A percentile compares a stretch with the other conserved stretches of the same genome.
Evolutionary conservation across 1,284 basidiomycete species (phyloP).

Genomic region (Pyrrhoderma noxium): DNA sequence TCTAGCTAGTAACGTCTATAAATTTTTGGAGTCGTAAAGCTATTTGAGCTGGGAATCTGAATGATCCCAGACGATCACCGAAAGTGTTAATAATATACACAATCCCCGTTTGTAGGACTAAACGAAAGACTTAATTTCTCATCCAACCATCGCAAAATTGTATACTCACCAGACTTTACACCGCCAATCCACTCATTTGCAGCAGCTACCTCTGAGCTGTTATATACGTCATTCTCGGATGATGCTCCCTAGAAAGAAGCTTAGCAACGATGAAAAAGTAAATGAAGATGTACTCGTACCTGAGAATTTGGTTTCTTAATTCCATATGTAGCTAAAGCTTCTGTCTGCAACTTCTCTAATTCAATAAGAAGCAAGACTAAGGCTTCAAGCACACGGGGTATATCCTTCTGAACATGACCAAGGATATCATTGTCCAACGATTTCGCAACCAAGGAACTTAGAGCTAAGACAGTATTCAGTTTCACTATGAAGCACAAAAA

Average conservation of each 20-base stretch:
- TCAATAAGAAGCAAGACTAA: conserved; percentile 58
- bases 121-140: conserved; percentile 1
- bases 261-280: conserved; percentile 23
- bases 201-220: not conserved
- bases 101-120: conserved; percentile 65
- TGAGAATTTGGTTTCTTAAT: conserved; percentile 28
- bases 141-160: not conserved
- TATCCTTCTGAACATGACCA: conserved; percentile 77
- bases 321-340: conserved; percentile 32
- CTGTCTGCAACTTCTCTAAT: conserved; percentile 54
- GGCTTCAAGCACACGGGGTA: conserved; percentile 72
- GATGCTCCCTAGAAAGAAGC: not conserved
- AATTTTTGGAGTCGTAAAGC: conserved; percentile 64
- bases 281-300: conserved; percentile 18
- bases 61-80: conserved; percentile 65
- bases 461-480: not conserved
- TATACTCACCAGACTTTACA: conserved; percentile 6
- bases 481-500: not conserved
- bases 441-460: conserved; percentile 59
- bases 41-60: conserved; percentile 64
- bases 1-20: conserved; percentile 43
- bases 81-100: conserved; percentile 65
- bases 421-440: conserved; percentile 76
- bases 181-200: conserved; percentile 13
- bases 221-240: not conserved